These are phyloP conservation scores for Paramecium pentaurelia DNA, from an alignment of 73 alveolate species.

Conservation along the genomic window DNA sequence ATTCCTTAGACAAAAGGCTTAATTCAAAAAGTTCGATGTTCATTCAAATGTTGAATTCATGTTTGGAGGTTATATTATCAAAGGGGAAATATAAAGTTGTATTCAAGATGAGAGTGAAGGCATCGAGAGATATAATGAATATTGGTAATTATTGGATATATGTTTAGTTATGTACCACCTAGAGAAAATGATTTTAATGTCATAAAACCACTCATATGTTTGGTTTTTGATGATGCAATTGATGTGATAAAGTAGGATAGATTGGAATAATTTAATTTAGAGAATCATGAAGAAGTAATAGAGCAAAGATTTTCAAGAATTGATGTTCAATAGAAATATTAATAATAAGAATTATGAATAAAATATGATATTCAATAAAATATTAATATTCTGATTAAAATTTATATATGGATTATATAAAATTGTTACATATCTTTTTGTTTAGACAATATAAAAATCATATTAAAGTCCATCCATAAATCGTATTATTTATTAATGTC, in stretches of 20 bases:
- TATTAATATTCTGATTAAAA: background rate
- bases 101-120: background rate
- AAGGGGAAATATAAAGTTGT: background rate
- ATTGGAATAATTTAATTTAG: background rate
- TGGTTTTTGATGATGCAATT: background rate
- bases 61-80: background rate
- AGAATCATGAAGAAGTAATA: background rate
- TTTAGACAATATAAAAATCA: background rate
- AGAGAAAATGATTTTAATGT: background rate
- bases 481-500: background rate
- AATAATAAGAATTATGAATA: background rate
- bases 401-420: background rate
- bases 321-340: background rate
- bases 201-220: background rate
- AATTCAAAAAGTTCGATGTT: slow-evolving; percentile 9
- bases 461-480: background rate
- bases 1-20: background rate
- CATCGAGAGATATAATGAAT: background rate
- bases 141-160: background rate
- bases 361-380: background rate
- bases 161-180: slow-evolving; percentile 17
- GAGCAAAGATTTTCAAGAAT: background rate
- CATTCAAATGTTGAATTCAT: background rate
- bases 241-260: background rate
- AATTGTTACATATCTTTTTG: background rate